A percentile compares a stretch with the other conserved stretches of the same genome.
Conservation (phyloP, 495 filamentous ascomycete genomes). For the Acidomyces sp. region DNA sequence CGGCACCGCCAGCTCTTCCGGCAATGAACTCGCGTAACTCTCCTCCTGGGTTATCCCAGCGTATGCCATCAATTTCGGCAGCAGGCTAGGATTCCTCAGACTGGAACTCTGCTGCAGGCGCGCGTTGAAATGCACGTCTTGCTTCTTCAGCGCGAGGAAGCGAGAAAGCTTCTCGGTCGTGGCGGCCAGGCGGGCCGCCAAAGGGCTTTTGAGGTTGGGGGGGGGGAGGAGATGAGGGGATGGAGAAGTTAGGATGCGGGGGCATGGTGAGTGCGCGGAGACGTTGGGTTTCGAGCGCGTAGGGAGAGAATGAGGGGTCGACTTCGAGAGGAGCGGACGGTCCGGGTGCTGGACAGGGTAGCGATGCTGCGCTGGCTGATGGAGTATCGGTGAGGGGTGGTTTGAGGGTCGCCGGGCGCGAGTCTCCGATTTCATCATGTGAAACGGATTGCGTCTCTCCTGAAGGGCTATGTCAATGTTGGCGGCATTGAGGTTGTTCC, state of each 20-base stretch:
- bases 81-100: constrained; percentile 66
- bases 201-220: constrained; percentile 29
- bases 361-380: constrained; percentile 1
- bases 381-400: background rate
- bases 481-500: too few species aligned
- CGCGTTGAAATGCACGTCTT: constrained; percentile 83
- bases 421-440: background rate
- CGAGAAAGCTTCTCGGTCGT: constrained; percentile 64
- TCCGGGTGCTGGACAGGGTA: constrained; percentile 34
- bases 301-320: constrained; percentile 49
- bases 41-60: constrained; percentile 52
- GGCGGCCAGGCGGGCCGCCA: constrained; percentile 17
- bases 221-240: constrained; percentile 76
- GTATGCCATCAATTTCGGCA: constrained; percentile 69
- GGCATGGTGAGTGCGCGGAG: constrained; percentile 77
- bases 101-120: constrained; percentile 57
- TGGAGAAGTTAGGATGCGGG: constrained; percentile 60
- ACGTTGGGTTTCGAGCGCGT: constrained; percentile 49
- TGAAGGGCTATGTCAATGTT: too few species aligned
- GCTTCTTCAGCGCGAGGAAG: constrained; percentile 73
- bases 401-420: background rate
- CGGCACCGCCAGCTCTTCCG: constrained; percentile 47
- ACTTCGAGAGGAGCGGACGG: constrained; percentile 28
- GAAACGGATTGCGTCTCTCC: too few species aligned
- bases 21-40: constrained; percentile 67